Conservation (phyloP, 371 early-diverging fungal species). For the Mucor saturninus region DNA sequence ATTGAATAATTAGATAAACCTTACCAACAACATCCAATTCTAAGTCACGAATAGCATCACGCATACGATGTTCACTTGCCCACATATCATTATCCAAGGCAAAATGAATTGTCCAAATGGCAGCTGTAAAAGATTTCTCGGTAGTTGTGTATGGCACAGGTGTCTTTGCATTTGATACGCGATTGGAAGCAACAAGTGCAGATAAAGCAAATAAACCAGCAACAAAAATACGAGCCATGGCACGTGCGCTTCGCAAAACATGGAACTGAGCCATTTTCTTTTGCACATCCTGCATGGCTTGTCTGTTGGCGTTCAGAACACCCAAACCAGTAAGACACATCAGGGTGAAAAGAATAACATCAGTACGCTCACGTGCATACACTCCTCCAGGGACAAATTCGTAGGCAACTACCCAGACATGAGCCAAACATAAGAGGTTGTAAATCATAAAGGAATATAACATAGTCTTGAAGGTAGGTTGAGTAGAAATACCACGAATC, state of each 20-base stretch:
- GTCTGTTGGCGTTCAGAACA: conserved; percentile 49
- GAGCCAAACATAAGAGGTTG: conserved; percentile 71
- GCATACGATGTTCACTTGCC: conserved; percentile 77
- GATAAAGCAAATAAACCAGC: conserved; percentile 37
- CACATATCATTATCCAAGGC: conserved; percentile 86
- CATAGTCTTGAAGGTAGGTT: conserved; percentile 73
- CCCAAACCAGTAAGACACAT: conserved; percentile 59
- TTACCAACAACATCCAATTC: conserved; percentile 81
- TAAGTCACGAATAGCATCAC: conserved; percentile 76
- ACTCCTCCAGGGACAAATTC: conserved; percentile 85
- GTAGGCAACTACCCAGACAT: conserved; percentile 85
- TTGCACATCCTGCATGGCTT: conserved; percentile 25
- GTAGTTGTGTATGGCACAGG: conserved; percentile 69
- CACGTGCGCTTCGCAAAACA: conserved; percentile 43
- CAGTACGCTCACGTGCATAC: conserved; percentile 75
- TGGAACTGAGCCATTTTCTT: conserved; percentile 41
- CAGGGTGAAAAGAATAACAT: conserved; percentile 63
- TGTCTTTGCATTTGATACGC: conserved; percentile 35
- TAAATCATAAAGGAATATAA: conserved; percentile 65
- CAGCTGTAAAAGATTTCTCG: conserved; percentile 76
- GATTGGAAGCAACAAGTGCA: conserved; percentile 39
- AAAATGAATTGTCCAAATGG: conserved; percentile 90
- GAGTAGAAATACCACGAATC: conserved; percentile 59
- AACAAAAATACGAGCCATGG: conserved; percentile 37
- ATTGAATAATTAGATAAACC: neutral